These are phyloP conservation scores for Rhynchosporium graminicola DNA, from an alignment of 2,329 filamentous ascomycete genomes.

Conservation along the genomic window DNA sequence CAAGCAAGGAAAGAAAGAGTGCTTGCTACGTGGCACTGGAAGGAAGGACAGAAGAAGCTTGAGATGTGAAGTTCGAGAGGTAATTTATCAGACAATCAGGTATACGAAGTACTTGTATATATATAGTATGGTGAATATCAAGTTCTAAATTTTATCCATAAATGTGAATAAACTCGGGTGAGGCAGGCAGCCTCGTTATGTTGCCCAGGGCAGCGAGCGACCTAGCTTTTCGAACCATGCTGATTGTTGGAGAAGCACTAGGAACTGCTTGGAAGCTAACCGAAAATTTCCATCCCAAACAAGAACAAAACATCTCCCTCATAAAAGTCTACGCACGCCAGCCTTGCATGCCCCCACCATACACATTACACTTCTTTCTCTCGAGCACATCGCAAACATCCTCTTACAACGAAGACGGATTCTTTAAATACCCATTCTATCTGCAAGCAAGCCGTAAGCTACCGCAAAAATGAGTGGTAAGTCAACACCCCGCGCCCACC, in stretches of 20 bases:
- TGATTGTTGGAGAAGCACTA: not conserved
- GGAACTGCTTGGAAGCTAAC: constrained; percentile 3
- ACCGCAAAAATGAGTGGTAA: constrained; percentile 27
- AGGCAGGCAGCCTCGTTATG: not conserved
- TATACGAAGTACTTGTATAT: not conserved
- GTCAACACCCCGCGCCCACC: constrained; percentile 15
- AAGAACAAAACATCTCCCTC: constrained; percentile 3
- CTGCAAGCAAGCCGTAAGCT: constrained; percentile 5
- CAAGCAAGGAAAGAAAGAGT: not conserved
- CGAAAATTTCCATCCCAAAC: not conserved
- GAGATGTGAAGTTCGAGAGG: not conserved
- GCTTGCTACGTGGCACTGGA: not conserved
- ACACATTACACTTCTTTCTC: not conserved
- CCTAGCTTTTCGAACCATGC: not conserved
- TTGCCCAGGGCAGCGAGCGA: not conserved
- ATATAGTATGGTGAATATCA: not conserved
- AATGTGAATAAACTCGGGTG: no score
- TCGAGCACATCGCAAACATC: constrained; percentile 10
- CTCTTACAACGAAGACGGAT: not conserved
- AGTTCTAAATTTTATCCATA: no score
- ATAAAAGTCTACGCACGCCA: constrained; percentile 1
- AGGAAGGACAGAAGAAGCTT: not conserved
- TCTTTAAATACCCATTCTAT: not conserved
- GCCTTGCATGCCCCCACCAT: not conserved
- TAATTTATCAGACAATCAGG: not conserved